Percentiles rank a stretch among this genome's conserved stretches.
Evolutionary conservation across 192 early-diverging fungal species (phyloP).

Genomic region (Coemansia asiatica): DNA sequence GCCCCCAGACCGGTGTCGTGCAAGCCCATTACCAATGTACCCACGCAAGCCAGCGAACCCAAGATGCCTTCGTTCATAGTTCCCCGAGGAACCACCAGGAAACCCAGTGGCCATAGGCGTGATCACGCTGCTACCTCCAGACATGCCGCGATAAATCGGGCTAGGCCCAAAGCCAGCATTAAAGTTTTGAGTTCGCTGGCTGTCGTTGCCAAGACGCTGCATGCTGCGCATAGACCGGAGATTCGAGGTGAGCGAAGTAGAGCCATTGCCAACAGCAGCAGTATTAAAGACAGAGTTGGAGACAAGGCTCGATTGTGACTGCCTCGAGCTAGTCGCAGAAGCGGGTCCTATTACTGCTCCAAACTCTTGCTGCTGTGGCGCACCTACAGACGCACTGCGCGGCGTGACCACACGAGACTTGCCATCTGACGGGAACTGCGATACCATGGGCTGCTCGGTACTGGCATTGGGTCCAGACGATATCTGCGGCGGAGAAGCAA

Average conservation of each 20-base stretch:
- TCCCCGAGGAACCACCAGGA: constrained; percentile 2
- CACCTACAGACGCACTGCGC: background rate
- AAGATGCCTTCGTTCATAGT: constrained; percentile 31
- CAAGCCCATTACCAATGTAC: constrained; percentile 43
- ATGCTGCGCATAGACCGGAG: constrained; percentile 39
- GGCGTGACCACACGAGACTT: background rate
- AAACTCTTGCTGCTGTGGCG: background rate
- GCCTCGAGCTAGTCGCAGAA: constrained; percentile 11
- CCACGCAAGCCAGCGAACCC: constrained; percentile 51
- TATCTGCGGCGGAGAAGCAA: background rate
- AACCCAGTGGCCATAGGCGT: constrained; percentile 29
- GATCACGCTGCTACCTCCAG: constrained; percentile 25
- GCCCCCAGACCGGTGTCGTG: constrained; percentile 17
- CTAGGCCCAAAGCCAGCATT: constrained; percentile 21
- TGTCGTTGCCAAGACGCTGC: constrained; percentile 33
- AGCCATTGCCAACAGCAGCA: constrained; percentile 17
- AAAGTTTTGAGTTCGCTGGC: constrained; percentile 28
- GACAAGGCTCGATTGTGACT: constrained; percentile 20
- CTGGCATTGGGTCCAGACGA: background rate
- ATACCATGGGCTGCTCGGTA: constrained; percentile 23
- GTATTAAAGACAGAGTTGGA: constrained; percentile 28
- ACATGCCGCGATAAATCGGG: constrained; percentile 33
- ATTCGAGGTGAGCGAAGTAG: constrained; percentile 29
- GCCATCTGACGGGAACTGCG: constrained; percentile 31
- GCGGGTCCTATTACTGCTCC: background rate